A percentile compares a stretch with the other conserved stretches of the same genome.
phyloP scores from a whole-genome alignment of 768 basidiomycete species.

The Hygrophoropsis aurantiaca region DNA sequence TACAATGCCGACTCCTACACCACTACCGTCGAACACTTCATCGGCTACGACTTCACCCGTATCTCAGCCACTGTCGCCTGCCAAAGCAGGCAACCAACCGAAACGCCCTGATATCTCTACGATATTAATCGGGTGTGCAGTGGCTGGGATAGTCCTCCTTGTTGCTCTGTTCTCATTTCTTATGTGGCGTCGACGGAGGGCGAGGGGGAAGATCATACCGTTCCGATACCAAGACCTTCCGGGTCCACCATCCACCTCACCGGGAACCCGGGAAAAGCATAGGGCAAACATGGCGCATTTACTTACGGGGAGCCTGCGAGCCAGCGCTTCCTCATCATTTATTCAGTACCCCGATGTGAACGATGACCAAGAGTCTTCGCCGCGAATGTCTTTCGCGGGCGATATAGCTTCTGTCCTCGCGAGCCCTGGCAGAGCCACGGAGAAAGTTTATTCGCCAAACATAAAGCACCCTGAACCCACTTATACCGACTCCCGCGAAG shows the following conservation, averaged over 20 bases:
- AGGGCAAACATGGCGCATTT: neutral
- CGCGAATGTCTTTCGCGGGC: neutral
- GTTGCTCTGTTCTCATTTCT: neutral
- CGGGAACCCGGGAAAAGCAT: neutral
- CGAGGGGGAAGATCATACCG: neutral
- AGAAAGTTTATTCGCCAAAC: neutral
- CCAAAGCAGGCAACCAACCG: too few species aligned
- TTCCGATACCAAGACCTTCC: too few species aligned
- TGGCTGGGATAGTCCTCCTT: neutral
- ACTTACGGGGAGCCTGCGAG: neutral
- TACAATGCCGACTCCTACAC: too few species aligned
- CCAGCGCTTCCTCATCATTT: slow-evolving; percentile 1
- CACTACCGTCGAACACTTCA: too few species aligned
- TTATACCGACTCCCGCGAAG: neutral
- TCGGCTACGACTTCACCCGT: too few species aligned
- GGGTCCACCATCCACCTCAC: neutral
- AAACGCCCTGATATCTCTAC: too few species aligned
- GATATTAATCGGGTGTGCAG: neutral
- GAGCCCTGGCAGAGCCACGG: neutral
- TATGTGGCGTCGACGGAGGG: neutral
- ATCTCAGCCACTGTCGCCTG: too few species aligned
- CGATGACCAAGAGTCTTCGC: neutral
- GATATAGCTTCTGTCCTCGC: neutral
- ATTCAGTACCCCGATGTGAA: slow-evolving; percentile 1
- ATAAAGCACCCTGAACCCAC: neutral